These are phyloP conservation scores for Psilocybe cubensis DNA, from an alignment of 768 basidiomycete genomes.

Conservation along the genomic window DNA sequence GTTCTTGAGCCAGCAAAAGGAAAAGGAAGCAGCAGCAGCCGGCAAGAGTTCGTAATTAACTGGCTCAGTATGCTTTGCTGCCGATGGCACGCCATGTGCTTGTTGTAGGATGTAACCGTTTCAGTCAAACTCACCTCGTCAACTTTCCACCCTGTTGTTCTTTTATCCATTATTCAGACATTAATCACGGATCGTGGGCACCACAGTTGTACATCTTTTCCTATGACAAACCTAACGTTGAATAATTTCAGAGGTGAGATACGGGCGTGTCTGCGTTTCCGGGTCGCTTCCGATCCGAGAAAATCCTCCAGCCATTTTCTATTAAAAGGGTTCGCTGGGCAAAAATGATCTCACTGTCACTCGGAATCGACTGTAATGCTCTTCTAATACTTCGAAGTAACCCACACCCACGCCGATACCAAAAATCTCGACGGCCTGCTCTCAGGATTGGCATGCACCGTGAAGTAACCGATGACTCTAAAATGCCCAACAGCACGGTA, in stretches of 20 bases:
- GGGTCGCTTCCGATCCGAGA: no score
- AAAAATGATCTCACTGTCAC: not conserved
- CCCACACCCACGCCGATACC: not conserved
- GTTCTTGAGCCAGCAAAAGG: conserved; percentile 45
- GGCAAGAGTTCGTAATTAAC: conserved; percentile 10
- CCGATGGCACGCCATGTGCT: not conserved
- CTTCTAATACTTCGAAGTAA: not conserved
- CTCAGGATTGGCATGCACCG: not conserved
- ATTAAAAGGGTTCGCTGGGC: not conserved
- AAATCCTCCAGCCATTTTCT: no score
- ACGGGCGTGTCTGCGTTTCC: no score
- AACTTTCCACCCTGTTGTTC: not conserved
- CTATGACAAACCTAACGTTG: no score
- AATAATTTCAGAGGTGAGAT: no score
- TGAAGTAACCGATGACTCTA: not conserved
- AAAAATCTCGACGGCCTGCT: not conserved
- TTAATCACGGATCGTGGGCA: not conserved
- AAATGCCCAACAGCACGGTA: not conserved
- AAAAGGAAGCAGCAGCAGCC: conserved; percentile 20
- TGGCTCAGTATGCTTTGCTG: not conserved
- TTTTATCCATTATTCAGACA: not conserved
- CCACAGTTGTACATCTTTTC: no score
- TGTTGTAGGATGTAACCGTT: not conserved
- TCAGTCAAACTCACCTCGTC: not conserved
- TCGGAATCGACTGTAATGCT: not conserved